phyloP scores from a whole-genome alignment of 2,329 filamentous ascomycete species.

The Trichophyton simii region DNA sequence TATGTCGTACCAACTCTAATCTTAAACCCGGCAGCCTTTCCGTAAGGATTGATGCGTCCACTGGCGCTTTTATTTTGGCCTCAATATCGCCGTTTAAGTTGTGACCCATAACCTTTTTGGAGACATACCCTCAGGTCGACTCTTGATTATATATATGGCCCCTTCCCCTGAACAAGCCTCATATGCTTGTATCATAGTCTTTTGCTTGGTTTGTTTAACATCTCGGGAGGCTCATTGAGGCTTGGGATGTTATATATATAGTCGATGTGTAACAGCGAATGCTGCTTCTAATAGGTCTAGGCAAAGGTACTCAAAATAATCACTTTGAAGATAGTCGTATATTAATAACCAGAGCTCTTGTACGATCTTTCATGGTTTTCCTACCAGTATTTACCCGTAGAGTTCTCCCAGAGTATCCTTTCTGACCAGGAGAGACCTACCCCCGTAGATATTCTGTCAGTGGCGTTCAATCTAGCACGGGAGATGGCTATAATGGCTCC shows the following conservation, averaged over 20 bases:
- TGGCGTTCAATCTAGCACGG: background rate
- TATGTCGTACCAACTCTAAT: background rate
- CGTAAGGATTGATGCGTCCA: background rate
- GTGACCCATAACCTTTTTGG: background rate
- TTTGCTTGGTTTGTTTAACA: background rate
- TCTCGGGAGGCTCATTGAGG: background rate
- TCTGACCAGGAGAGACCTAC: no score
- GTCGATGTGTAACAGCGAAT: no score
- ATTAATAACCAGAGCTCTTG: no score
- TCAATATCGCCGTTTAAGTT: background rate
- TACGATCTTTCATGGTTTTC: no score
- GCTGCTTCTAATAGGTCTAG: no score
- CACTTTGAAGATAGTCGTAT: no score
- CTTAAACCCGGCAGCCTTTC: background rate
- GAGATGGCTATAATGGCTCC: background rate
- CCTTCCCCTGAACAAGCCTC: background rate
- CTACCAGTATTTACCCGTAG: no score
- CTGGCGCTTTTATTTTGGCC: background rate
- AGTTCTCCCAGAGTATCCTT: no score
- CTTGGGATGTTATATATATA: background rate
- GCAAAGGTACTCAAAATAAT: no score
- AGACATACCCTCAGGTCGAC: background rate
- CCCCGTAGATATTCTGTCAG: background rate
- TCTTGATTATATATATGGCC: background rate
- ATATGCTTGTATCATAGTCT: background rate